Conservation (phyloP, 192 early-diverging fungal species). For the Coemansia sp. region DNA sequence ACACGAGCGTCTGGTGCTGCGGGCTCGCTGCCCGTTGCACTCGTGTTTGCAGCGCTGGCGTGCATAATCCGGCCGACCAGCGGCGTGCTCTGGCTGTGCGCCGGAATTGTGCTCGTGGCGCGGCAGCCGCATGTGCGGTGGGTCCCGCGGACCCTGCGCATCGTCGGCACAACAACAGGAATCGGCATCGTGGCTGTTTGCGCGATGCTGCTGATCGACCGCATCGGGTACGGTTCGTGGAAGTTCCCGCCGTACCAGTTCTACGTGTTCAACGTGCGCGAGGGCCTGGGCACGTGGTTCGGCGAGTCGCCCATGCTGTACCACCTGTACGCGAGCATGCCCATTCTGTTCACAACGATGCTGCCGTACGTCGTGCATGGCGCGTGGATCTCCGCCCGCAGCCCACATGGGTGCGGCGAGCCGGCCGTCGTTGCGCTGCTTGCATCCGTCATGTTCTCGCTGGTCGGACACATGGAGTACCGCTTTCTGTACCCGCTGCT, state of each 20-base stretch:
- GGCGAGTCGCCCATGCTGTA: conserved; percentile 90
- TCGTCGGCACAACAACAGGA: conserved; percentile 3
- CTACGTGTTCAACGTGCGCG: conserved; percentile 75
- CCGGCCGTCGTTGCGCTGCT: conserved; percentile 49
- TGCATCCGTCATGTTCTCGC: conserved; percentile 65
- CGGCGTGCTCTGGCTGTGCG: conserved; percentile 78
- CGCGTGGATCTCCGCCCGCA: conserved; percentile 25
- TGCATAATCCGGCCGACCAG: conserved; percentile 92
- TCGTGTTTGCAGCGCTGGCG: conserved; percentile 71
- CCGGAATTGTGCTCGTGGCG: conserved; percentile 62
- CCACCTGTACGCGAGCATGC: conserved; percentile 83
- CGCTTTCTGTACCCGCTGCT: conserved; percentile 90
- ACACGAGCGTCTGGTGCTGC: background rate
- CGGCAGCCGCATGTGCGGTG: conserved; percentile 15
- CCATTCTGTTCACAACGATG: conserved; percentile 72
- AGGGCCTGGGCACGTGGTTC: conserved; percentile 84
- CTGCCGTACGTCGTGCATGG: conserved; percentile 67
- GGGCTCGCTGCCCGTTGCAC: conserved; percentile 34
- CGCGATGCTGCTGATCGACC: conserved; percentile 61
- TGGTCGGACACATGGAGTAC: conserved; percentile 91
- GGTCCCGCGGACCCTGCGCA: conserved; percentile 4
- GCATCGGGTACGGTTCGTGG: conserved; percentile 66
- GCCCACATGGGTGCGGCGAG: background rate
- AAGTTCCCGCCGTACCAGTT: conserved; percentile 78
- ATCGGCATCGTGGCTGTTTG: conserved; percentile 48